Evolutionary conservation across 139 green algal species (phyloP), one percentile per base, ranked within the genome.

Genomic region (Volvox africanus): DNA sequence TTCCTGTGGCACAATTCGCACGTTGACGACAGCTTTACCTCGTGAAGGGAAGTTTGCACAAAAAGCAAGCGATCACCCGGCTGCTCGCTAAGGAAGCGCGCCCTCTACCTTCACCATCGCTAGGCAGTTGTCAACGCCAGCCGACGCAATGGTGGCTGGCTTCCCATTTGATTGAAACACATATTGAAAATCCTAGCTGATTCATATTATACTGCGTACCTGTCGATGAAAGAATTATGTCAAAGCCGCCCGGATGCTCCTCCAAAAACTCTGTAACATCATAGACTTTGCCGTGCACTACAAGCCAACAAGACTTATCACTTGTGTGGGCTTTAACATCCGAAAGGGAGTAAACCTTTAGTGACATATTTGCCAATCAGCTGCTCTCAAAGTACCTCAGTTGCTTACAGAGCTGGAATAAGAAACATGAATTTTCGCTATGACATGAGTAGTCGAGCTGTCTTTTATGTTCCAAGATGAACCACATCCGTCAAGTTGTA

Each of bases 231-330:
- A 98, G 50, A 19, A 98, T 96, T 80, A 97, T 97, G 24, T 90
- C 86, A 69, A 76, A 90, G 71, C 86, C 86, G 86, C 86, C 86
- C 32, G 97, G 97, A 82, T 99, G 97, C 91, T 99, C 97, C 79
- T 99, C 97, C 71, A 99, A 86, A 82, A 99, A 98, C 9, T 96
- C 80, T 17, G 97, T 99, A 6, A 99, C 96, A 84, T 99, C 93
- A 78, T 98, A 98, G 2, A 99, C 97, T 80, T 98, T 98, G 55
- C 97, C 96, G 28, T 98, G 91, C 0, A 99, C 94, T 16, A 97
- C 92, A 1, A 99, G 77, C 95, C 96, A 99, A 91, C 97, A 99
- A 61, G 96, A 95, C 78, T 97, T 96, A 61, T 98, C 95, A 32
- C 80, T 95, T 3, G 81, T 96, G 90, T 99, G 97, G 86, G 96